phyloP scores from a whole-genome alignment of 1,284 basidiomycete species.

The Coniferiporia weirii region DNA sequence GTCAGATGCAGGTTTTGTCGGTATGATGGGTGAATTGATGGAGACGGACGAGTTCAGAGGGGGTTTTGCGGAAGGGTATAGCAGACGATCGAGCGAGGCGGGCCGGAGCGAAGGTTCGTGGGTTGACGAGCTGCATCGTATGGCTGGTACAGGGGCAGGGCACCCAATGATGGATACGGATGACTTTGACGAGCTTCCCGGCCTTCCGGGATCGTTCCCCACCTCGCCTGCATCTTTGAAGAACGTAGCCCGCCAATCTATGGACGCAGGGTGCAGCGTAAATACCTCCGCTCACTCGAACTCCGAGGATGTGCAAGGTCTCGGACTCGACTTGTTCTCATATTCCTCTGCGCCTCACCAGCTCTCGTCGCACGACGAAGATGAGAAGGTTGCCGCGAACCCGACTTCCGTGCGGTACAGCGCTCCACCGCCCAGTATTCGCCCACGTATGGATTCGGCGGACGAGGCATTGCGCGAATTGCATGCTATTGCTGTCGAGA shows the following conservation, averaged over 20 bases:
- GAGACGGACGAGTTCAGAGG: conserved; percentile 8
- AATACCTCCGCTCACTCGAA: neutral
- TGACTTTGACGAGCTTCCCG: conserved; percentile 10
- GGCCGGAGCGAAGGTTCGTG: conserved; percentile 9
- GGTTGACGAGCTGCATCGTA: conserved; percentile 14
- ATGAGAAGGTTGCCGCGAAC: neutral
- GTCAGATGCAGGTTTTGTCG: neutral
- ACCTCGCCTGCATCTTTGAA: conserved; percentile 10
- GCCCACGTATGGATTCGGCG: conserved; percentile 11
- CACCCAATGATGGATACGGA: conserved; percentile 7
- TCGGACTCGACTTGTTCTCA: conserved; percentile 15
- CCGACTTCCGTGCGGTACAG: conserved; percentile 6
- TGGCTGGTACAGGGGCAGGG: conserved; percentile 4
- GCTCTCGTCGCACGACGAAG: neutral
- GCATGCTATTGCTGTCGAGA: conserved; percentile 15
- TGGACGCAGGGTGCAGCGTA: neutral
- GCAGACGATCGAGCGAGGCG: conserved; percentile 2
- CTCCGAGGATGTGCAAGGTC: conserved; percentile 7
- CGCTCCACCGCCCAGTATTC: conserved; percentile 18
- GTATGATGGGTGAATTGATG: conserved; percentile 11
- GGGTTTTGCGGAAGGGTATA: conserved; percentile 1
- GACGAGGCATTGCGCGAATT: conserved; percentile 16
- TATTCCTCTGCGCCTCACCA: neutral
- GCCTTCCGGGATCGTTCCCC: conserved; percentile 18
- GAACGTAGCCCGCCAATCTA: neutral